Evolutionary conservation across 371 early-diverging fungal species (phyloP).

Genomic region (Chytridiales sp.): DNA sequence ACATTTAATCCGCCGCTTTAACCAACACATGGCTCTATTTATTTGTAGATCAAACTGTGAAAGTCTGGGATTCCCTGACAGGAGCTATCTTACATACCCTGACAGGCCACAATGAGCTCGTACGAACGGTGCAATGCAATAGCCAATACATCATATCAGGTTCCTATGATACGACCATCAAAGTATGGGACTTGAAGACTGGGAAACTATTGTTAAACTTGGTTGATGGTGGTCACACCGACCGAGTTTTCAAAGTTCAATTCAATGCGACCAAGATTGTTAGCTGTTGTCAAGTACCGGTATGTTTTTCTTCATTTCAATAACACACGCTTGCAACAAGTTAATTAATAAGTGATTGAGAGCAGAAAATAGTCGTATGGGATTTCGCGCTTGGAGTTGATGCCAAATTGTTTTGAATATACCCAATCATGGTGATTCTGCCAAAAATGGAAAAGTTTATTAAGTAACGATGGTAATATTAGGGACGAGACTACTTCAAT

Average conservation of each 20-base stretch:
- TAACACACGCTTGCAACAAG: background rate
- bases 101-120: constrained; percentile 51
- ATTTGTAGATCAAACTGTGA: constrained; percentile 87
- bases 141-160: constrained; percentile 89
- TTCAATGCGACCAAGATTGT: constrained; percentile 73
- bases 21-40: constrained; percentile 54
- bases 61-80: constrained; percentile 89
- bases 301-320: constrained; percentile 4
- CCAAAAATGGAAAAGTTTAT: background rate
- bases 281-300: constrained; percentile 74
- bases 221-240: constrained; percentile 32
- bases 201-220: constrained; percentile 65
- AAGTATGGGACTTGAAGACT: constrained; percentile 60
- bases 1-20: constrained; percentile 46
- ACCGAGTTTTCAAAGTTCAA: constrained; percentile 46
- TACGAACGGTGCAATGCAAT: constrained; percentile 64
- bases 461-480: background rate
- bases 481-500: background rate
- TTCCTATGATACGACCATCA: constrained; percentile 62
- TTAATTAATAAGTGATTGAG: background rate
- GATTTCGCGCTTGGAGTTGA: constrained; percentile 67
- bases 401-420: background rate
- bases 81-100: constrained; percentile 59
- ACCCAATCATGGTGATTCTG: background rate
- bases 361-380: constrained; percentile 74